Evolutionary conservation across 1,284 basidiomycete genomes (phyloP).

Genomic region (Caloboletus inedulis): DNA sequence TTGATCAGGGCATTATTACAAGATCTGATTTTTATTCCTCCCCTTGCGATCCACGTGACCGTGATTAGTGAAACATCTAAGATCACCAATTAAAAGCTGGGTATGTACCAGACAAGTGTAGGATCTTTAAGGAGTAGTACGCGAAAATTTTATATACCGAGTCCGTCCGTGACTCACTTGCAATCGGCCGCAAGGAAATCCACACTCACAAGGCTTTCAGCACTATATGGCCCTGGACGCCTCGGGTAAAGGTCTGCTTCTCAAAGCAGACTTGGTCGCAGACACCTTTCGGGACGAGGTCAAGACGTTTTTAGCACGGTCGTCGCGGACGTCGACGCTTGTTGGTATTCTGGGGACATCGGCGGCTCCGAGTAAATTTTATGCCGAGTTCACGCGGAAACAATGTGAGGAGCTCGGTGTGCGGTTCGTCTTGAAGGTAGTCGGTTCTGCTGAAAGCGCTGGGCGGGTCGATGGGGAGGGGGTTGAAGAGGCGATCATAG

Average conservation of each 20-base stretch:
- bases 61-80: neutral
- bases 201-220: neutral
- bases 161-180: constrained; percentile 11
- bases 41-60: neutral
- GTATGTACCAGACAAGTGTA: neutral
- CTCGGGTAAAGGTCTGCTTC: constrained; percentile 64
- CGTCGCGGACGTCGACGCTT: constrained; percentile 62
- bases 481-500: constrained; percentile 92
- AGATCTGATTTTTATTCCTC: no score
- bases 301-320: constrained; percentile 43
- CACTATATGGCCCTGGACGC: constrained; percentile 21
- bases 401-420: constrained; percentile 90
- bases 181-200: neutral
- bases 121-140: neutral
- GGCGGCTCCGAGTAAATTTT: constrained; percentile 83
- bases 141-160: constrained; percentile 3
- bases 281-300: constrained; percentile 68
- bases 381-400: constrained; percentile 91
- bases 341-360: constrained; percentile 92
- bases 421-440: constrained; percentile 75
- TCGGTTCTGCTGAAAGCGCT: constrained; percentile 58
- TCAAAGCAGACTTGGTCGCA: constrained; percentile 73
- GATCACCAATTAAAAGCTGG: no score
- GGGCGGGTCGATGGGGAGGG: constrained; percentile 56
- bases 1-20: neutral